A percentile compares a stretch with the other conserved stretches of the same genome.
Conservation (phyloP, 1,284 basidiomycete species). For the Lentinula novae-zelandiae region DNA sequence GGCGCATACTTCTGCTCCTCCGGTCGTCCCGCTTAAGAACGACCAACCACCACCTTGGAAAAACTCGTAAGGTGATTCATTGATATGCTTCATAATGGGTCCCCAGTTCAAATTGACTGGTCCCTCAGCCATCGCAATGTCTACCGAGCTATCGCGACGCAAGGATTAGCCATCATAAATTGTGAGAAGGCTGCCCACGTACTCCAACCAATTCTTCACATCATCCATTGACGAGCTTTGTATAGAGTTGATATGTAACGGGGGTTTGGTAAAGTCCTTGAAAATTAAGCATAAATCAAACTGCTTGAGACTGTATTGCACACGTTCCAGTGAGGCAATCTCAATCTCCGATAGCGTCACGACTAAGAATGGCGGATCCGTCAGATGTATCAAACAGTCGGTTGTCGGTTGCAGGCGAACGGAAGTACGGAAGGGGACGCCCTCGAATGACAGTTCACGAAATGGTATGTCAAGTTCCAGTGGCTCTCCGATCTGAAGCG, state of each 20-base stretch:
- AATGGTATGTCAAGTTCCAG: slow-evolving; percentile 96
- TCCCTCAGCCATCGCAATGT: slow-evolving; percentile 94
- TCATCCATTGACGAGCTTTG: slow-evolving; percentile 89
- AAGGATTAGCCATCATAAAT: slow-evolving; percentile 13
- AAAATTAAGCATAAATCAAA: slow-evolving; percentile 98
- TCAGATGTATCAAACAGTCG: slow-evolving; percentile 94
- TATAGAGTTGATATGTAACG: slow-evolving; percentile 94
- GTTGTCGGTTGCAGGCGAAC: slow-evolving; percentile 95
- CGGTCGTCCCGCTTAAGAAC: slow-evolving; percentile 77
- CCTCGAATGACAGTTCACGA: slow-evolving; percentile 95
- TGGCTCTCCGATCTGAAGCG: slow-evolving; percentile 67
- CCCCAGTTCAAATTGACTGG: slow-evolving; percentile 98
- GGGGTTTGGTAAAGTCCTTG: slow-evolving; percentile 91
- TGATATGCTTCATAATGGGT: slow-evolving; percentile 96
- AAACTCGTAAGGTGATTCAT: slow-evolving; percentile 94
- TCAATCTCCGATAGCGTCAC: slow-evolving; percentile 95
- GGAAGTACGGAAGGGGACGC: slow-evolving; percentile 95
- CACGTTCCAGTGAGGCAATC: slow-evolving; percentile 94
- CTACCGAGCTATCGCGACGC: slow-evolving; percentile 69
- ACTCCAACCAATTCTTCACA: slow-evolving; percentile 99
- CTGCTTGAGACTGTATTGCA: slow-evolving; percentile 95
- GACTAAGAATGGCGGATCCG: slow-evolving; percentile 95
- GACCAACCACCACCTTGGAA: slow-evolving; percentile 96
- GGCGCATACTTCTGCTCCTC: slow-evolving; percentile 57
- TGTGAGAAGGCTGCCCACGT: slow-evolving; percentile 29